Evolutionary conservation across 805 yeast genomes (phyloP).

Genomic region (Millerozyma acaciae): DNA sequence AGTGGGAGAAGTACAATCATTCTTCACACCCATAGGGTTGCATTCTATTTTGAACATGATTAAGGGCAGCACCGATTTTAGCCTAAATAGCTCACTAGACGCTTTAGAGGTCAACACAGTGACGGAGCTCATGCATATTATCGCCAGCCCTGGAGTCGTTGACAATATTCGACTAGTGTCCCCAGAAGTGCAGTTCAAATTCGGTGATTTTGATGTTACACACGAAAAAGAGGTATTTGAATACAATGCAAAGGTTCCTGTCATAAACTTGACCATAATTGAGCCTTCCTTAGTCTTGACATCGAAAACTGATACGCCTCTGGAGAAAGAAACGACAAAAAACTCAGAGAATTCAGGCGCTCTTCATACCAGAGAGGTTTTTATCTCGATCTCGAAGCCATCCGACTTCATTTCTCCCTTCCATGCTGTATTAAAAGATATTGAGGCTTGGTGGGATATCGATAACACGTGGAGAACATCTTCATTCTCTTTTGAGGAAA

Average conservation of each 20-base stretch:
- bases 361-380: slow-evolving; percentile 26
- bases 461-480: slow-evolving; percentile 12
- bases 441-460: slow-evolving; percentile 35
- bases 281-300: slow-evolving; percentile 38
- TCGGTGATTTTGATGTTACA: slow-evolving; percentile 28
- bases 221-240: slow-evolving; percentile 20
- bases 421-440: slow-evolving; percentile 18
- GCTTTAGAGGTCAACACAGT: slow-evolving; percentile 59
- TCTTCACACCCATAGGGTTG: slow-evolving; percentile 44
- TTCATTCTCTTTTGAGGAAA: slow-evolving; percentile 17
- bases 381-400: slow-evolving; percentile 23
- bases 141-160: slow-evolving; percentile 30
- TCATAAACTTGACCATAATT: slow-evolving; percentile 22
- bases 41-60: slow-evolving; percentile 35
- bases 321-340: slow-evolving; percentile 3
- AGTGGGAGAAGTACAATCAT: slow-evolving; percentile 47
- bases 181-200: slow-evolving; percentile 39
- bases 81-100: slow-evolving; percentile 56
- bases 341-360: slow-evolving; percentile 22
- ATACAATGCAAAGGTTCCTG: slow-evolving; percentile 24
- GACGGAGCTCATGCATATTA: slow-evolving; percentile 32
- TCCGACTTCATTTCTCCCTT: slow-evolving; percentile 13
- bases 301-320: slow-evolving; percentile 4
- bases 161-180: slow-evolving; percentile 45
- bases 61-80: slow-evolving; percentile 29